Base-by-base conservation (phyloP, 192 early-diverging fungal species). In the Haplosporangium gracile region DNA sequence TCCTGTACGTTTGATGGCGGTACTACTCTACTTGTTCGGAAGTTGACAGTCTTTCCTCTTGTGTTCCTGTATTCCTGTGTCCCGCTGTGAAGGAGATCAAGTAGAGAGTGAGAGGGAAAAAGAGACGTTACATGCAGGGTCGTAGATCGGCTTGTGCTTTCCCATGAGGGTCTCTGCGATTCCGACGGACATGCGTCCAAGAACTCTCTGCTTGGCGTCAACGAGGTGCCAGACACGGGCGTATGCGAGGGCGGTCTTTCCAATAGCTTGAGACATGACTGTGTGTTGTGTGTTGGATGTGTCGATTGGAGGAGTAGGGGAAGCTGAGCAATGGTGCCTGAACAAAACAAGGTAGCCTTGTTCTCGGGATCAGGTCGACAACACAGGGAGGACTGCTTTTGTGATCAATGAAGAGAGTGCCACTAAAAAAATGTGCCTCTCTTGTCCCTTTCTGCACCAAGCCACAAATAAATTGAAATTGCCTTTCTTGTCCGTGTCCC, bases 81-180 rank as follows among this genome's bases (percentile, higher is more conserved):
- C 39, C 34, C 11, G 45, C 72, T 51, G 47, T 20, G 10, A 57
- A 36, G 38, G 60, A 51, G 60, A 69, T 63, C 60, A 45, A 26
- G 45, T 53, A 51, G 65, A 78, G 42, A 4, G 42, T 34, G 18
- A 45, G 16, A 42, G 42, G 1, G 34, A 15, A 13, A 7, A 20
- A 65, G 29, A 65, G 60, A 65, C 60, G 11, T 65, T 91, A 96
- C 95, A 90, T 68, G 96, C 96, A 51, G 96, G 97, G 82, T 97
- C 91, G 80, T 93, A 97, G 63, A 95, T 95, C 34, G 97, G 97
- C 93, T 98, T 98, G 90, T 99, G 96, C 88, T 99, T 99, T 42
- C 98, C 98, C 91, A 97, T 95, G 51, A 99, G 92, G 26, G 97
- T 97, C 55, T 95, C 95, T 81, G 95, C 94, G 68, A 98, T 95